Conservation (phyloP, 208 protist species). For the Leishmania tropica region DNA sequence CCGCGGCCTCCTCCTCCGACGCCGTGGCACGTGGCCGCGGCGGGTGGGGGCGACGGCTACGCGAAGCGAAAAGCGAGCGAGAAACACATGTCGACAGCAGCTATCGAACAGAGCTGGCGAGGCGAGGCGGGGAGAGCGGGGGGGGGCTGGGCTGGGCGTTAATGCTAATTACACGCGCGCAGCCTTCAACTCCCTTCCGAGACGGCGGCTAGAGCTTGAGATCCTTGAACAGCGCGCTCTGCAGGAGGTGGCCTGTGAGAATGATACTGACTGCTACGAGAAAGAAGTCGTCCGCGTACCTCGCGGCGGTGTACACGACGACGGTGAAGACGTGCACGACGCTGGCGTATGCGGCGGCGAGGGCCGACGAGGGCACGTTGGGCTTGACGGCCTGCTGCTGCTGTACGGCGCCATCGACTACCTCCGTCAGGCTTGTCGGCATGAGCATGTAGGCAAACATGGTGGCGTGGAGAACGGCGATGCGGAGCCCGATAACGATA, state of each 20-base stretch:
- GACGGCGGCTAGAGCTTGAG: slow-evolving; percentile 13
- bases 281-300: slow-evolving; percentile 39
- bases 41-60: too few relatives aligned
- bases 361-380: neutral
- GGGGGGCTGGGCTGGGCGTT: neutral
- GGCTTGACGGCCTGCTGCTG: neutral
- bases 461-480: slow-evolving; percentile 35
- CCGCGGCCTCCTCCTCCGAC: too few relatives aligned
- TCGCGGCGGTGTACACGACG: slow-evolving; percentile 20
- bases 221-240: slow-evolving; percentile 32
- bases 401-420: neutral
- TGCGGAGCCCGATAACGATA: slow-evolving; percentile 38
- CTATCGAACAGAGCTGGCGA: neutral
- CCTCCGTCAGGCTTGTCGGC: slow-evolving; percentile 13
- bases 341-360: neutral
- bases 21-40: too few relatives aligned
- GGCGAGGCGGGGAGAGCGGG: neutral
- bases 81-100: neutral
- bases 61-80: too few relatives aligned
- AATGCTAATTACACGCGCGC: neutral
- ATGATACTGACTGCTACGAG: slow-evolving; percentile 32
- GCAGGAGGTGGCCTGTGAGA: slow-evolving; percentile 32
- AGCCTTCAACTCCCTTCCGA: neutral
- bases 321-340: slow-evolving; percentile 10
- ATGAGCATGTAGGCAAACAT: slow-evolving; percentile 35